Evolutionary conservation across 1,139 yeast genomes (phyloP), one percentile per base, ranked within the genome.

Genomic region (Pichia sp.): DNA sequence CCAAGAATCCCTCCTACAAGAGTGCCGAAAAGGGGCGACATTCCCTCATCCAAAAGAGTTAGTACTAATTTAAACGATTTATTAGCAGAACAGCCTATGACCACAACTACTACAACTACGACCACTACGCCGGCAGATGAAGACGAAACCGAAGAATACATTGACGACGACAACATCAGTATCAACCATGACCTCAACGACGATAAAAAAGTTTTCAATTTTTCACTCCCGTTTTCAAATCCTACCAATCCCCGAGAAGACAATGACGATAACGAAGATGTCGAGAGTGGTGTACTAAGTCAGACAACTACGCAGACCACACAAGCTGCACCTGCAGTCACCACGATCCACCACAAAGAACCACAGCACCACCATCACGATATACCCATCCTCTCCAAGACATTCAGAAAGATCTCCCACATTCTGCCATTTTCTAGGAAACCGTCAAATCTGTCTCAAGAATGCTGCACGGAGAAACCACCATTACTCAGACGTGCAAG

Each of bases 401-500:
- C 45, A 10, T 14, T 43, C 3, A 33, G n/a, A 20, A 46, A 43
- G 24, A 15, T 46, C 14, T 17, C 37, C 8, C 30, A 31, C 10
- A 22, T 47, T 11, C n/a, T 44, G 4, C 44, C 41, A 31, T 34
- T 40, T 14, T 10, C 18, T n/a, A n/a, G n/a, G n/a, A n/a, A n/a
- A n/a, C n/a, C n/a, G n/a, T n/a, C n/a, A n/a, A n/a, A n/a, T n/a
- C n/a, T n/a, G n/a, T n/a, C n/a, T n/a, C n/a, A n/a, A n/a, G n/a
- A n/a, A n/a, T n/a, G n/a, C 12, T 11, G 15, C 19, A n/a, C 4
- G 19, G 27, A 14, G 9, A 38, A 18, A 28, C 31, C 30, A n/a
- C 14, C 39, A 60, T 53, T 49, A 59, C 24, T 61, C 63, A 50
- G 70, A 69, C 54, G 72, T 68, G 49, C 74, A 70, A 55, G 68